Evolutionary conservation across 768 basidiomycete species (phyloP).

Genomic region (Coprinopsis cinerea): DNA sequence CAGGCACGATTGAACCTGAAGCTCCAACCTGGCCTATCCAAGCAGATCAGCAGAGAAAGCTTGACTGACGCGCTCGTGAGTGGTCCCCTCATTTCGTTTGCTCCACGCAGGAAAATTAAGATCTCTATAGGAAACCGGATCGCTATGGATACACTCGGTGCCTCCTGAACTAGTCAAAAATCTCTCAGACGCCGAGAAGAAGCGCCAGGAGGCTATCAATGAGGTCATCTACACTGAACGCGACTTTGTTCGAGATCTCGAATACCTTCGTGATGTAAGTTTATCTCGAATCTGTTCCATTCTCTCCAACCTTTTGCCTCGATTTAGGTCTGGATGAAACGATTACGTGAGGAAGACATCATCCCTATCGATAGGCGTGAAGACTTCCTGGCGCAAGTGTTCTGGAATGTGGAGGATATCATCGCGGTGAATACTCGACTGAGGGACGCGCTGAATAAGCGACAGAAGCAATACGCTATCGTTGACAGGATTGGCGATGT

Average conservation of each 20-base stretch:
- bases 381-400: conserved; percentile 89
- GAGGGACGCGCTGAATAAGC: conserved; percentile 90
- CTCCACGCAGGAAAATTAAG: background rate
- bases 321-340: conserved; percentile 80
- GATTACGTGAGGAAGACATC: conserved; percentile 67
- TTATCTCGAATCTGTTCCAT: background rate
- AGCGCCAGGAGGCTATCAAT: conserved; percentile 95
- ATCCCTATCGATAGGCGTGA: conserved; percentile 71
- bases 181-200: conserved; percentile 91
- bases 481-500: conserved; percentile 92
- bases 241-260: conserved; percentile 97
- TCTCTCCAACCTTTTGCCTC: background rate
- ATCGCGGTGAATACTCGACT: conserved; percentile 85
- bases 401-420: conserved; percentile 97
- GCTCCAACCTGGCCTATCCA: conserved; percentile 81
- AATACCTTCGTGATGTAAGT: conserved; percentile 91
- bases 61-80: conserved; percentile 70
- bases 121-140: conserved; percentile 44
- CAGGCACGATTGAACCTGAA: conserved; percentile 94
- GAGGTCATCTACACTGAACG: conserved; percentile 93
- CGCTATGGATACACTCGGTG: conserved; percentile 94
- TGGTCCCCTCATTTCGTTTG: conserved; percentile 2
- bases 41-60: conserved; percentile 78
- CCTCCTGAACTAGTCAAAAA: conserved; percentile 91
- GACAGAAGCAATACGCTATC: conserved; percentile 92